A percentile compares a stretch with the other conserved stretches of the same genome.
Evolutionary conservation across 106 monocot species (phyloP).

Genomic region (Dioscorea dumetorum): DNA sequence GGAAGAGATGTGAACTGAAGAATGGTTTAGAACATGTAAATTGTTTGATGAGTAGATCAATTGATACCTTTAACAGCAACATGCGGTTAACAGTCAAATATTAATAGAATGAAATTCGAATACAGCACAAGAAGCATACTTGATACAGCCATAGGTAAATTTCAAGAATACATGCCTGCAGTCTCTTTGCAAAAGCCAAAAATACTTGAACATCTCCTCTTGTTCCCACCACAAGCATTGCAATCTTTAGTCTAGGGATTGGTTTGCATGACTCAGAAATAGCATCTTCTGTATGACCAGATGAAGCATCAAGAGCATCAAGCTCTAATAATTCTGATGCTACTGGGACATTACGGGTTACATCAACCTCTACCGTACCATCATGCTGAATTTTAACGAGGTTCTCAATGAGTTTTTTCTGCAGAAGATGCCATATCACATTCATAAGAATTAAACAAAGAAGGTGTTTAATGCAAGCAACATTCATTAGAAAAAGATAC

Average conservation of each 20-base stretch:
- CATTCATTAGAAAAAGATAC: not conserved
- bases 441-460: not conserved
- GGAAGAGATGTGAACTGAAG: not conserved
- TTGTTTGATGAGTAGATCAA: not conserved
- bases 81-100: not conserved
- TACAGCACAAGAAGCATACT: not conserved
- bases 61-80: not conserved
- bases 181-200: conserved; percentile 82
- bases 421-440: conserved; percentile 10
- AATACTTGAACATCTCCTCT: conserved; percentile 99
- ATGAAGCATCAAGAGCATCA: conserved; percentile 46
- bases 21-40: not conserved
- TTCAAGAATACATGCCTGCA: conserved; percentile 62
- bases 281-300: conserved; percentile 17
- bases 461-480: not conserved
- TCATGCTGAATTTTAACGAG: conserved; percentile 80
- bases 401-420: conserved; percentile 69
- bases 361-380: conserved; percentile 76
- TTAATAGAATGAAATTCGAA: no score
- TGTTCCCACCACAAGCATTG: conserved; percentile 95
- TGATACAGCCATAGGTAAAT: not conserved
- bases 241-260: conserved; percentile 76
- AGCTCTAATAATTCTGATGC: conserved; percentile 89
- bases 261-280: conserved; percentile 31
- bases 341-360: conserved; percentile 34